Evolutionary conservation across 768 basidiomycete genomes (phyloP).

Genomic region (Tephrocybe rancida): DNA sequence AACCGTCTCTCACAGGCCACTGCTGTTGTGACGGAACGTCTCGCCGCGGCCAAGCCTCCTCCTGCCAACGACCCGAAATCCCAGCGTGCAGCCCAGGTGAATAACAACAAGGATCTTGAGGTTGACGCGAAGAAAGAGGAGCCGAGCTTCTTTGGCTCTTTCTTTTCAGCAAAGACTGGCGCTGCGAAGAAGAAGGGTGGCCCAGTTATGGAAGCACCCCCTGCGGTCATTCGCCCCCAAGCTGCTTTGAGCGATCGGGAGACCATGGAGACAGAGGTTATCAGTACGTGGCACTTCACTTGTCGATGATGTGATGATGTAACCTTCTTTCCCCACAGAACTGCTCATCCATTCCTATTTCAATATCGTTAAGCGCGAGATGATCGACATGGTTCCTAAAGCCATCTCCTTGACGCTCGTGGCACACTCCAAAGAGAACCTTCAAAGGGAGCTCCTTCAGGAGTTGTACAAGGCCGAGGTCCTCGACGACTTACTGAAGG

Average conservation of each 20-base stretch:
- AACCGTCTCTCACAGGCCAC: constrained; percentile 62
- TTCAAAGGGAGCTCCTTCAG: constrained; percentile 92
- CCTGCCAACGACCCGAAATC: constrained; percentile 65
- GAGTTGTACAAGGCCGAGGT: constrained; percentile 98
- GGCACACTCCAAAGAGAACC: constrained; percentile 88
- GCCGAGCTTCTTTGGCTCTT: constrained; percentile 90
- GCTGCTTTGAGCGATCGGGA: constrained; percentile 91
- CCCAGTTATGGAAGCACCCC: constrained; percentile 69
- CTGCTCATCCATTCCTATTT: constrained; percentile 96
- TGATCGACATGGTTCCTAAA: constrained; percentile 99
- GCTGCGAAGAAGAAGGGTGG: constrained; percentile 56
- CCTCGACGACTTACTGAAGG: constrained; percentile 92
- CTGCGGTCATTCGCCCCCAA: constrained; percentile 86
- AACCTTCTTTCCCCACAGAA: constrained; percentile 46
- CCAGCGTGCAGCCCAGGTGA: constrained; percentile 53
- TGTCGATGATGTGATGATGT: background rate
- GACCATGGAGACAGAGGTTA: constrained; percentile 98
- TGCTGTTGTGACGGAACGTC: constrained; percentile 79
- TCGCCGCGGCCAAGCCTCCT: constrained; percentile 78
- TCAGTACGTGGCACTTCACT: constrained; percentile 60
- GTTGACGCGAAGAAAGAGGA: constrained; percentile 90
- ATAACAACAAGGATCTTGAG: constrained; percentile 95
- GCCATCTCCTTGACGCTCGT: constrained; percentile 92
- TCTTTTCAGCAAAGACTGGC: constrained; percentile 77
- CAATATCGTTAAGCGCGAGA: constrained; percentile 98